Base-by-base conservation (phyloP, 257 asterid species). In the Penstemon newberryi region DNA sequence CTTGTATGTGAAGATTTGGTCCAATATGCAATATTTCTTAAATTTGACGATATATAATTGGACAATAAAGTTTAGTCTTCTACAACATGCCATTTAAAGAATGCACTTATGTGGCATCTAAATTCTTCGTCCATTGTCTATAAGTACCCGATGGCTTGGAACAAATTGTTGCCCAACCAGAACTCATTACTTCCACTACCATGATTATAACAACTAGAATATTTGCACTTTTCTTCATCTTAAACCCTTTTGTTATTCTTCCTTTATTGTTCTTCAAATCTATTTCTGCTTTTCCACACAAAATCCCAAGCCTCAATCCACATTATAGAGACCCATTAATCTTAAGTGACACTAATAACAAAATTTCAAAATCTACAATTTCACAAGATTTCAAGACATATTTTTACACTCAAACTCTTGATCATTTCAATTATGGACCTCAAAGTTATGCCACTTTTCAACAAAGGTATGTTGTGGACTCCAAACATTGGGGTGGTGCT, bases 361-460 rank as follows among this genome's bases (percentile, higher is more conserved):
- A 10, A 25, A 7, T 49, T 38, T 19, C 52, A 5, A 4, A 18
- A 15, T 12, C 64, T 2, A 9, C 53, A 33, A 13, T 37, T 46
- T 52, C 79, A 2, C 9, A 75, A 6, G 87, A 80, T 36, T 84
- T 58, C 13, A 56, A 76, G 66, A 73, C 83, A 25, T 73, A 78
- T 37, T 87, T 44, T 25, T 91, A 87, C 70, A 65, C 18, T 3
- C 97, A 91, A 73, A 87, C 94, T 0, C 73, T 91, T 5, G 97
- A 91, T 65, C 97, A 91, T 59, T 91, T 91, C 73, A 87, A 85
- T 71, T 91, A 78, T 7, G 79, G 82, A 40, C 86, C 94, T 2
- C 47, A 74, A 11, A 81, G 96, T 50, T 89, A 84, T 54, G 74
- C 77, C 38, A 85, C 79, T 10, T 91, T 90, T 75, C 47, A 64